Evolutionary conservation across 495 filamentous ascomycete species (phyloP).

Genomic region (Hypoxylon cercidicola): DNA sequence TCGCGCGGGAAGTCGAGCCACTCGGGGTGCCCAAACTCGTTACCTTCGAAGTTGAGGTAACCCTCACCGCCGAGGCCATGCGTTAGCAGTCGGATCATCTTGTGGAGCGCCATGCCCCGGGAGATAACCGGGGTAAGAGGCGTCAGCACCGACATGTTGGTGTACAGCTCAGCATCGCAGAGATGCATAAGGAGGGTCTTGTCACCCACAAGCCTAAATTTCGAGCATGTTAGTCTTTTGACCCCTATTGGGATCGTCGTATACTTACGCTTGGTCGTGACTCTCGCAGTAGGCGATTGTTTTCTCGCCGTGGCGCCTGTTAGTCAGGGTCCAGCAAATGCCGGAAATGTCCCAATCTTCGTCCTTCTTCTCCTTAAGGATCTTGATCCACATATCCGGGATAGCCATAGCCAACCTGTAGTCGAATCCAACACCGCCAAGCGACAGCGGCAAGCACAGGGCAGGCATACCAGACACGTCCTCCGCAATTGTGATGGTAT

Average conservation of each 20-base stretch:
- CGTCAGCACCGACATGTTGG: conserved; percentile 89
- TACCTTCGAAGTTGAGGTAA: conserved; percentile 98
- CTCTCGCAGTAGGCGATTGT: conserved; percentile 98
- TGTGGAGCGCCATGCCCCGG: conserved; percentile 90
- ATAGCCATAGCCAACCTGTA: conserved; percentile 98
- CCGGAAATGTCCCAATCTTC: conserved; percentile 91
- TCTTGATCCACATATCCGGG: conserved; percentile 99
- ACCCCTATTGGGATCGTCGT: background rate
- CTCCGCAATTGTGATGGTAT: conserved; percentile 90
- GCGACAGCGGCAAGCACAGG: conserved; percentile 81
- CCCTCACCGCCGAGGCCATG: conserved; percentile 96
- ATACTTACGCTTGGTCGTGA: conserved; percentile 95
- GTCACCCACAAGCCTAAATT: conserved; percentile 87
- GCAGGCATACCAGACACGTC: conserved; percentile 99
- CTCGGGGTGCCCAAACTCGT: conserved; percentile 98
- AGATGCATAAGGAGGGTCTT: conserved; percentile 98
- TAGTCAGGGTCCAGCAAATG: conserved; percentile 86
- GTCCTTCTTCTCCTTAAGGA: conserved; percentile 92
- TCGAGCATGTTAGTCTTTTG: conserved; percentile 44
- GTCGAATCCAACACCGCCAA: conserved; percentile 95
- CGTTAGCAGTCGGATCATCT: conserved; percentile 94
- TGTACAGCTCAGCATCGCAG: conserved; percentile 96
- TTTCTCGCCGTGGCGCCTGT: conserved; percentile 95
- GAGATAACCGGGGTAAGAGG: conserved; percentile 90
- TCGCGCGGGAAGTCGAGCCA: conserved; percentile 98